Evolutionary conservation across 345 rosid species (phyloP).

Genomic region (Arabis hirsuta): DNA sequence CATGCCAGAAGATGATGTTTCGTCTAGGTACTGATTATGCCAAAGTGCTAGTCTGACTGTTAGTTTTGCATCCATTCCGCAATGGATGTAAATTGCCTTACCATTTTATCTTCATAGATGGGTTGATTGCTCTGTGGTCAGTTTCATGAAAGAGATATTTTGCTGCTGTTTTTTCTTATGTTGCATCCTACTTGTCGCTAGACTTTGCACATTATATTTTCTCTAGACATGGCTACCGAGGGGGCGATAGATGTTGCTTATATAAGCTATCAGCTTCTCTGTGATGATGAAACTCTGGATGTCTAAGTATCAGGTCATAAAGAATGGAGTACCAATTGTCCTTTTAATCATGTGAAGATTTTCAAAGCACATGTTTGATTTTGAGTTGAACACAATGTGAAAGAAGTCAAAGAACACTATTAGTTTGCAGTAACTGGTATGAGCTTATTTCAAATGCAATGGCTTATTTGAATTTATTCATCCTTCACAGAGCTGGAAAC

Average conservation of each 20-base stretch:
- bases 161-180: conserved; percentile 3
- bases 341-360: conserved; percentile 2
- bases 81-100: conserved; percentile 3
- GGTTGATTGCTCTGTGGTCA: conserved; percentile 27
- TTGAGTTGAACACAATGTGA: neutral
- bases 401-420: neutral
- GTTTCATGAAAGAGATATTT: conserved; percentile 3
- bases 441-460: conserved; percentile 15
- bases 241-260: neutral
- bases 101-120: conserved; percentile 5
- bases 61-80: neutral
- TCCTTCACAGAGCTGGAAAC: conserved; percentile 73
- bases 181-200: conserved; percentile 4
- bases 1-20: conserved; percentile 73
- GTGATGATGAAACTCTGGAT: conserved; percentile 6
- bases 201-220: conserved; percentile 16
- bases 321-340: neutral
- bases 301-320: neutral
- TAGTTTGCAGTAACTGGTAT: conserved; percentile 2
- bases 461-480: conserved; percentile 18
- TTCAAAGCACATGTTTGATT: neutral
- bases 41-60: conserved; percentile 14
- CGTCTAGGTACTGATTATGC: conserved; percentile 70
- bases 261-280: conserved; percentile 4
- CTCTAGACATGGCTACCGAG: conserved; percentile 16